A percentile compares a stretch with the other conserved stretches of the same genome.
phyloP scores from a whole-genome alignment of 2,329 filamentous ascomycete genomes.

The Magnaporthales sp. region DNA sequence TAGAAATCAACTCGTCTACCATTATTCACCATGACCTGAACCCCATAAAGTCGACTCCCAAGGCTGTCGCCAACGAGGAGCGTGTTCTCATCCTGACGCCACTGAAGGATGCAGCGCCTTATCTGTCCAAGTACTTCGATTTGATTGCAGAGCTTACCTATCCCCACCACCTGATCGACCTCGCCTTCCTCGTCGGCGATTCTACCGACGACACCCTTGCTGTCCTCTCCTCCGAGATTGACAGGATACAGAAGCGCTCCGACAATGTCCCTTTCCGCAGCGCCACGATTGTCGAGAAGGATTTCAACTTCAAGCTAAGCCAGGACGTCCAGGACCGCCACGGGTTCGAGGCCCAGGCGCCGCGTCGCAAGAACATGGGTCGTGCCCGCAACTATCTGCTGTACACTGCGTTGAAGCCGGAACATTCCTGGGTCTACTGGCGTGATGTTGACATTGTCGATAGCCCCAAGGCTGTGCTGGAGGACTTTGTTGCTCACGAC shows the following conservation, averaged over 20 bases:
- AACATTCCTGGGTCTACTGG: slow-evolving; percentile 99
- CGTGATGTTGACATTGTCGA: slow-evolving; percentile 94
- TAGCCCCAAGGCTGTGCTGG: slow-evolving; percentile 76
- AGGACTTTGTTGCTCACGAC: slow-evolving; percentile 93
- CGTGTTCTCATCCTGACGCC: slow-evolving; percentile 87
- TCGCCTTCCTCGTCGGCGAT: slow-evolving; percentile 91
- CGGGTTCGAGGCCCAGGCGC: slow-evolving; percentile 77
- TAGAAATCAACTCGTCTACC: slow-evolving; percentile 72
- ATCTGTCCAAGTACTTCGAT: slow-evolving; percentile 87
- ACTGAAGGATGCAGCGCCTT: slow-evolving; percentile 76
- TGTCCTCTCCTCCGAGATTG: slow-evolving; percentile 74
- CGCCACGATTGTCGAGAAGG: slow-evolving; percentile 79
- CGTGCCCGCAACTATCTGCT: slow-evolving; percentile 88
- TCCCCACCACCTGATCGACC: slow-evolving; percentile 88
- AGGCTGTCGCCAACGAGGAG: slow-evolving; percentile 74
- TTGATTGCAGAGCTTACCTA: slow-evolving; percentile 84
- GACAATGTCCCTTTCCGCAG: slow-evolving; percentile 81
- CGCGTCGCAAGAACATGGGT: slow-evolving; percentile 83
- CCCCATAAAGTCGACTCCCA: slow-evolving; percentile 67
- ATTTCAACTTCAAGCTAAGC: slow-evolving; percentile 69
- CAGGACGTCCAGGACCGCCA: slow-evolving; percentile 80
- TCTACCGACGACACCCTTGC: slow-evolving; percentile 85
- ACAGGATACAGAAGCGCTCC: slow-evolving; percentile 74
- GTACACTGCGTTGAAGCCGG: slow-evolving; percentile 72
- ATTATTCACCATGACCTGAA: slow-evolving; percentile 83